Evolutionary conservation across 495 filamentous ascomycete genomes (phyloP), one percentile per base, ranked within the genome.

Genomic region (Neurospora tetrasperma): DNA sequence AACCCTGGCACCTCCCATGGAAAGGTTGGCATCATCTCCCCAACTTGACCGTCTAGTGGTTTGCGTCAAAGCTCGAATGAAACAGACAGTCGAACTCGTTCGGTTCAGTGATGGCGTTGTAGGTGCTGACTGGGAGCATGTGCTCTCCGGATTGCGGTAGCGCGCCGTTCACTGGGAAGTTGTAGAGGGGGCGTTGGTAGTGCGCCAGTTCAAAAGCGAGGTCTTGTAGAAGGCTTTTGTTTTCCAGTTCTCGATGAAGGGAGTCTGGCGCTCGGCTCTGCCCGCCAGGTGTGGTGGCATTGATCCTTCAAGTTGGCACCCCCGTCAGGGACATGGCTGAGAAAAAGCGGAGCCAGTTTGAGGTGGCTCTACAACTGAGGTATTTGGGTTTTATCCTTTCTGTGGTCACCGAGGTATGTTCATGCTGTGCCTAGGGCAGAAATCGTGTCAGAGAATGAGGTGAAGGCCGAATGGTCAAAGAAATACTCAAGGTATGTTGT

Each of bases 181-280:
- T 82, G 82, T 90, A 91, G 54, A 83, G 2, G 79, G 71, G 6
- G 76, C 82, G 76, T 89, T 86, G 75, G 90, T 82, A 27, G 89
- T 91, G 62, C 88, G 85, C 89, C 89, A 91, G 81, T 91, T 87
- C n/a, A 75, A 41, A 2, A 90, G 82, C 38, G 81, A 75, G 9
- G 82, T 83, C 77, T 91, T 92, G 86, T 89, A 90, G 6, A 86
- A 89, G 11, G 89, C 89, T 80, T 92, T 89, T 74, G 90, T 86
- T 77, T 91, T 89, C 89, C 89, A 91, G 82, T 91, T 91, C 79
- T 91, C 91, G 77, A 91, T 89, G n/a, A n/a, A n/a, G n/a, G n/a
- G n/a, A n/a, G n/a, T n/a, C n/a, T n/a, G n/a, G n/a, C n/a, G n/a
- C n/a, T n/a, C n/a, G n/a, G n/a, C n/a, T n/a, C n/a, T n/a, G n/a